Evolutionary conservation across 768 basidiomycete species (phyloP).

Genomic region (Tulasnella sp.): DNA sequence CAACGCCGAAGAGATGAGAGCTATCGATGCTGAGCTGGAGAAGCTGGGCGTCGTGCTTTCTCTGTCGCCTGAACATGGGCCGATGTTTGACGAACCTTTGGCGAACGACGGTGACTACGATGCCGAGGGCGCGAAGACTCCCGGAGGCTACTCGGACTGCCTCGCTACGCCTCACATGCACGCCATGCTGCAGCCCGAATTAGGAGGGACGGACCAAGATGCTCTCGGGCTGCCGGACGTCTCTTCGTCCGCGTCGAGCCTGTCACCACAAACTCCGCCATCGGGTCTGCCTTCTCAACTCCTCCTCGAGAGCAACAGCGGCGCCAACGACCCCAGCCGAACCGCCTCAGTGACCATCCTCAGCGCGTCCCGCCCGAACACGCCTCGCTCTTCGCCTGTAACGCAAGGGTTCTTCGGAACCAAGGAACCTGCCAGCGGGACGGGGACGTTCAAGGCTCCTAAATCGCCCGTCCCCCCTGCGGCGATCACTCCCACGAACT

Average conservation of each 20-base stretch:
- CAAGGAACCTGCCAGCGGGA: not conserved
- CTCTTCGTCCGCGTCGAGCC: not conserved
- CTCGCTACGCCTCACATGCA: slow-evolving; percentile 6
- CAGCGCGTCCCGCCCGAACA: not conserved
- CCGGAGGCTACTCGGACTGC: not conserved
- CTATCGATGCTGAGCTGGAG: not conserved
- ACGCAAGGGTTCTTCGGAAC: not conserved
- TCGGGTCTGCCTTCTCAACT: not conserved
- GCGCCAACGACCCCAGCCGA: not conserved
- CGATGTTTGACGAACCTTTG: not conserved
- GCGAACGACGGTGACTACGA: not conserved
- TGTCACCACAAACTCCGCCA: not conserved
- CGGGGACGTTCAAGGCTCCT: not conserved
- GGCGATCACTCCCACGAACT: not conserved
- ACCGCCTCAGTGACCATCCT: not conserved
- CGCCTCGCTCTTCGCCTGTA: not conserved
- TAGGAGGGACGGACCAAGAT: not conserved
- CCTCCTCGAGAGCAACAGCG: not conserved
- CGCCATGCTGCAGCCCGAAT: not conserved
- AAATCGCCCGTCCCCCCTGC: not conserved
- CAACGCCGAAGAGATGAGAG: not conserved
- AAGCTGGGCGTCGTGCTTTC: not conserved
- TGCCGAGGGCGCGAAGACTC: not conserved
- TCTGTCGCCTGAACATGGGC: not conserved
- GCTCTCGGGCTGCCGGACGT: not conserved